A percentile compares a stretch with the other conserved stretches of the same genome.
Evolutionary conservation across 2,329 filamentous ascomycete genomes (phyloP).

Genomic region (Nannizziopsis barbatae): DNA sequence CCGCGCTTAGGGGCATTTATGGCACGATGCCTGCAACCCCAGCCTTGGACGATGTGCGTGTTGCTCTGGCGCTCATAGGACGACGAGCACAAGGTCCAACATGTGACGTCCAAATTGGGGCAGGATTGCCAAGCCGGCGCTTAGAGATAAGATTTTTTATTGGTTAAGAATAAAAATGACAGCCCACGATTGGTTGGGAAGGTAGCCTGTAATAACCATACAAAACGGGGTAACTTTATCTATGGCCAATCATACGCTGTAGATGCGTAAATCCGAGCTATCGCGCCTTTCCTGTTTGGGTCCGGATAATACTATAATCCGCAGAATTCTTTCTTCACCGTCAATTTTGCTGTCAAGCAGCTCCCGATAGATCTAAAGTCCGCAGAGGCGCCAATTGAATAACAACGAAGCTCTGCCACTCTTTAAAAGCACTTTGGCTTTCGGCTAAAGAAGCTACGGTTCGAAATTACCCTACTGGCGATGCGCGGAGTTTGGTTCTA

Average conservation of each 20-base stretch:
- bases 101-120: background rate
- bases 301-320: background rate
- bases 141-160: background rate
- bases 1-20: constrained; percentile 7
- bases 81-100: background rate
- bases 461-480: background rate
- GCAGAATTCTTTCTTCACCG: background rate
- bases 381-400: background rate
- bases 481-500: background rate
- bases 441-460: background rate
- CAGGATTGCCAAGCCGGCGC: background rate
- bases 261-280: background rate
- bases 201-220: too few species aligned
- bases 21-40: background rate
- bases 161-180: too few species aligned
- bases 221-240: too few species aligned
- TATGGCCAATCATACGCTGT: background rate
- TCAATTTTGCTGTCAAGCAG: background rate
- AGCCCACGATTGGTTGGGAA: too few species aligned
- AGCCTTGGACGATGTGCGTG: background rate
- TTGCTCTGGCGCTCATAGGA: too few species aligned
- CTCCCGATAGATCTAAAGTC: too few species aligned
- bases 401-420: background rate
- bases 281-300: background rate
- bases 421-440: background rate